Evolutionary conservation across 2,329 filamentous ascomycete species (phyloP).

Genomic region (Aspergillus tanneri): DNA sequence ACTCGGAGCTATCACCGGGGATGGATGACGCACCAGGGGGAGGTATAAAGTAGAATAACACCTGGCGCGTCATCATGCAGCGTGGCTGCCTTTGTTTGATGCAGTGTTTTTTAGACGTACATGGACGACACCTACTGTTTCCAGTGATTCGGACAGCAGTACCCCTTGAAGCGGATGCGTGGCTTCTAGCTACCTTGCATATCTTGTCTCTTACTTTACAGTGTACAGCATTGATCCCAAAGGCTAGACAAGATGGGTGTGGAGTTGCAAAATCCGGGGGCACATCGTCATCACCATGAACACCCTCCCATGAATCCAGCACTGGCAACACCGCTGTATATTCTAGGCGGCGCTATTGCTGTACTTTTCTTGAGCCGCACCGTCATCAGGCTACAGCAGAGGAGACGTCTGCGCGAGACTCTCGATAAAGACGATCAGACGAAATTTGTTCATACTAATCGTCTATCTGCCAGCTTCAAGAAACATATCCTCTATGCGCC

Average conservation of each 20-base stretch:
- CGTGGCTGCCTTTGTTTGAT: background rate
- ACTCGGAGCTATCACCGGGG: background rate
- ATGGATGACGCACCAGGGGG: background rate
- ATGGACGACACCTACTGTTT: background rate
- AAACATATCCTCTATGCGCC: constrained; percentile 57
- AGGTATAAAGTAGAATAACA: background rate
- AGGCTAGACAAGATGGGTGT: constrained; percentile 32
- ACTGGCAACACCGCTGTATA: constrained; percentile 33
- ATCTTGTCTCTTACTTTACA: background rate
- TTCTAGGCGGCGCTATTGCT: constrained; percentile 25
- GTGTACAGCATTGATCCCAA: background rate
- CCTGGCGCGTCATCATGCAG: background rate
- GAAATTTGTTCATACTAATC: constrained; percentile 17
- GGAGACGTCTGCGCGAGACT: constrained; percentile 23
- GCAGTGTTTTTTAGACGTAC: background rate
- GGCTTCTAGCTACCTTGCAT: constrained; percentile 5
- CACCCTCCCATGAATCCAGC: constrained; percentile 34
- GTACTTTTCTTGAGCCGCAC: constrained; percentile 27
- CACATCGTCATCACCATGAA: constrained; percentile 20
- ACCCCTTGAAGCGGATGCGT: constrained; percentile 1
- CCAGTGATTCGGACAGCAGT: background rate
- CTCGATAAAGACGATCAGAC: constrained; percentile 23
- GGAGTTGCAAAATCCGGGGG: constrained; percentile 27
- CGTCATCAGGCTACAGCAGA: constrained; percentile 25
- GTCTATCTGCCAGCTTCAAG: constrained; percentile 31